Evolutionary conservation across 768 basidiomycete species (phyloP), one percentile per base, ranked within the genome.

Genomic region (Tephrocybe sp.): DNA sequence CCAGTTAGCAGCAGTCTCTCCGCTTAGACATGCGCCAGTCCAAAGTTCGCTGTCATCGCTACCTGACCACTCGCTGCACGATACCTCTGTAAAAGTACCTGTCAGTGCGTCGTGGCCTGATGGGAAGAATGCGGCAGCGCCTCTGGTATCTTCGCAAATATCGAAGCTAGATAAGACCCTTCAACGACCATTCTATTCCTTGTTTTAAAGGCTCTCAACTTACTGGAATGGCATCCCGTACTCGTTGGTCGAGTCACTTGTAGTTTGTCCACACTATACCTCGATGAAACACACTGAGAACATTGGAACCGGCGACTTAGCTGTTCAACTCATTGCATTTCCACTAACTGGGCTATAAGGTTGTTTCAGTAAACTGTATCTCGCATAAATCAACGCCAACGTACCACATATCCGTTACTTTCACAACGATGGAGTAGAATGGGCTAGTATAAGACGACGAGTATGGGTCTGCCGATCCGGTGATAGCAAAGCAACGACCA

Each of bases 401-500:
- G 54, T 55, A 72, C 73, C 74, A 74, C 49, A 73, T 59, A 57
- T 73, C 72, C 2, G 73, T 73, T 32, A 73, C 71, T 62, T 80
- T 83, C 12, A 83, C 81, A 34, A 84, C 69, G 49, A 83, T 76
- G 26, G 71, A 68, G 30, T 78, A 57, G 68, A 80, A 81, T 13
- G 80, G 78, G 9, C 79, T 80, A 13, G 68, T 62, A 63, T 57
- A 82, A 0, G 65, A 50, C 1, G 79, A 78, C 19, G 78, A 76
- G 67, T 66, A 82, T 16, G 83, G 82, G 61, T 83, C 80, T 9
- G 61, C 53, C 13, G 61, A 69, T 34, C 72, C 79, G 1, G 80
- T 79, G 49, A 83, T 42, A 16, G 72, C 64, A 61, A 84, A 83
- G 69, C 82, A 83, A 33, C 82, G 77, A 12, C 82, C 82, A 84